Evolutionary conservation across 164 flowering plant genomes (phyloP).

Genomic region (Tetrastigma voinierianum): DNA sequence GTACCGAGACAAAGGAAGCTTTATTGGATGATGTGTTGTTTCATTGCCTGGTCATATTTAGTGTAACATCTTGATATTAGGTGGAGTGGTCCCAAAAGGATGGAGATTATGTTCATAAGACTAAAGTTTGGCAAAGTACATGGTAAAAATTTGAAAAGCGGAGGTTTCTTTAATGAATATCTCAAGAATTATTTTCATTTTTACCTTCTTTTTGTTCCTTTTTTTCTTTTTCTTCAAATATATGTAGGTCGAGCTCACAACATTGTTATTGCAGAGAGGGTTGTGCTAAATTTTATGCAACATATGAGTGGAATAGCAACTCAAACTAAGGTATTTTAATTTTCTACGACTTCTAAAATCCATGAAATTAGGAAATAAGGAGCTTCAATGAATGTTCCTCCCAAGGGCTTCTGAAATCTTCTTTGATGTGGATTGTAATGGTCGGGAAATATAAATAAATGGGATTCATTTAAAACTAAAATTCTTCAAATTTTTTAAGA

Average conservation of each 20-base stretch:
- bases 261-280: conserved; percentile 87
- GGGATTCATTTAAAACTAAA: background rate
- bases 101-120: conserved; percentile 73
- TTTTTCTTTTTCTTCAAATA: background rate
- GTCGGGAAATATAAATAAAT: background rate
- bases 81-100: conserved; percentile 86
- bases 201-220: background rate
- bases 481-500: background rate
- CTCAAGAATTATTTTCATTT: background rate
- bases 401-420: background rate
- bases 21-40: background rate
- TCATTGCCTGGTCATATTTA: conserved; percentile 3
- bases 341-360: background rate
- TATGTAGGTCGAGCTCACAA: conserved; percentile 79
- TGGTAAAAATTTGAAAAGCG: conserved; percentile 38
- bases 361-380: too few species aligned
- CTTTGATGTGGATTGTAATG: background rate
- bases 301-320: conserved; percentile 98
- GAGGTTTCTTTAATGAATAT: too few species aligned
- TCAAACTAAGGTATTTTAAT: conserved; percentile 61
- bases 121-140: conserved; percentile 80
- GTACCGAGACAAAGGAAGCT: conserved; percentile 31
- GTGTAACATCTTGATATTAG: conserved; percentile 33
- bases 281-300: conserved; percentile 95
- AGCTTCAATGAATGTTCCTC: too few species aligned